Evolutionary conservation across 441 rosid species (phyloP).

Genomic region (Flueggea neowawraea): DNA sequence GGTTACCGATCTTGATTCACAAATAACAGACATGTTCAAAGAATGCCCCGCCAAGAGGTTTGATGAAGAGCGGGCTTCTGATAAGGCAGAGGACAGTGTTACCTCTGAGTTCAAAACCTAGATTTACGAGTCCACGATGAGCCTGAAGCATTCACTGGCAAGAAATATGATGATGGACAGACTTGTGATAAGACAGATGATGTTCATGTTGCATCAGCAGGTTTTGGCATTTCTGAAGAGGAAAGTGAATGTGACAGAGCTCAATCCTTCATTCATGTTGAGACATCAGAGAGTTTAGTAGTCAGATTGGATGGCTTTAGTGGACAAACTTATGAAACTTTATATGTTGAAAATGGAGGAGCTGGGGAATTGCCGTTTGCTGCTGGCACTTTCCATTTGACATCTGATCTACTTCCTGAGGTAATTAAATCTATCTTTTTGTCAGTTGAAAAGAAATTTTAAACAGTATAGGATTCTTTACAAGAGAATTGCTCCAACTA

Average conservation of each 20-base stretch:
- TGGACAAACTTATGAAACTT: constrained; percentile 28
- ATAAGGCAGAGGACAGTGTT: no score
- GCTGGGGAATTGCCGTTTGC: constrained; percentile 25
- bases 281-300: constrained; percentile 31
- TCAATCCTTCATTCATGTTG: constrained; percentile 29
- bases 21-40: no score
- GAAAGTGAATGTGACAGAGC: constrained; percentile 25
- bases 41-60: no score
- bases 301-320: constrained; percentile 19
- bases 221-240: constrained; percentile 19
- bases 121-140: constrained; percentile 22
- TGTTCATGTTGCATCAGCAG: constrained; percentile 12
- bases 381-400: constrained; percentile 20
- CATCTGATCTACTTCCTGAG: not conserved
- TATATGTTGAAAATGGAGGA: constrained; percentile 31
- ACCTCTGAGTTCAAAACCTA: no score
- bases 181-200: constrained; percentile 16
- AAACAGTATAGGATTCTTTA: no score
- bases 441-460: no score
- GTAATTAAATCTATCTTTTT: no score
- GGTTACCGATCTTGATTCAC: not conserved
- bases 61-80: no score
- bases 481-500: no score
- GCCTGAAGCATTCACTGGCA: constrained; percentile 21
- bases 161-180: constrained; percentile 22